Conservation (phyloP, 805 yeast species). For the Saccharomycopsis guyanensis region DNA sequence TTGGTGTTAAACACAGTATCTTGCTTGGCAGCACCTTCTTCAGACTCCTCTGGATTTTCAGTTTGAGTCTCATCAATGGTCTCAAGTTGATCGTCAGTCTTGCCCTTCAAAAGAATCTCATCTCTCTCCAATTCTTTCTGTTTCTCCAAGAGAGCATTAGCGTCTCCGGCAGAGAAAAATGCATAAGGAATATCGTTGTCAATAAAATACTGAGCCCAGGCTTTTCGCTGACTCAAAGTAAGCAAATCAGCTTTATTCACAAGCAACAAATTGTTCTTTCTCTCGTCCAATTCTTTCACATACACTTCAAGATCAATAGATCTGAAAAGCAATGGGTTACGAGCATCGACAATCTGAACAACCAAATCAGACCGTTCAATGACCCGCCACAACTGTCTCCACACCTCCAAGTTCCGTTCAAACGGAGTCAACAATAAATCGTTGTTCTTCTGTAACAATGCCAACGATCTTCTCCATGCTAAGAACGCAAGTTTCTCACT, state of each 20-base stretch:
- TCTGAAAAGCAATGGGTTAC: conserved; percentile 86
- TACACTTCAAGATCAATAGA: conserved; percentile 81
- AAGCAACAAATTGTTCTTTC: conserved; percentile 71
- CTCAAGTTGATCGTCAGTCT: conserved; percentile 24
- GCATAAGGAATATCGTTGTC: conserved; percentile 68
- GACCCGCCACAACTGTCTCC: conserved; percentile 98
- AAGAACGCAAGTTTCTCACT: conserved; percentile 85
- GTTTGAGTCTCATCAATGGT: conserved; percentile 23
- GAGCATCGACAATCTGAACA: conserved; percentile 96
- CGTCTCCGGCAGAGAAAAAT: conserved; percentile 85
- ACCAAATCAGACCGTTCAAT: conserved; percentile 89
- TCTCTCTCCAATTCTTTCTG: conserved; percentile 33
- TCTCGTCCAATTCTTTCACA: conserved; percentile 67
- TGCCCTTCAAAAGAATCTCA: conserved; percentile 23
- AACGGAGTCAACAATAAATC: conserved; percentile 86
- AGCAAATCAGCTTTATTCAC: conserved; percentile 93
- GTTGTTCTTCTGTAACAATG: conserved; percentile 72
- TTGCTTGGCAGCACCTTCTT: conserved; percentile 12
- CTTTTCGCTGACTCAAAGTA: conserved; percentile 63
- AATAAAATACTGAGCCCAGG: conserved; percentile 83
- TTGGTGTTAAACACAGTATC: conserved; percentile 28
- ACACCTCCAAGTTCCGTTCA: conserved; percentile 93
- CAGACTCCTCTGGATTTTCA: conserved; percentile 13
- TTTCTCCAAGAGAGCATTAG: conserved; percentile 66
- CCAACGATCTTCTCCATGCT: conserved; percentile 90